Evolutionary conservation across 2,329 filamentous ascomycete genomes (phyloP), one percentile per base, ranked within the genome.

Genomic region (Aureobasidium subglaciale): DNA sequence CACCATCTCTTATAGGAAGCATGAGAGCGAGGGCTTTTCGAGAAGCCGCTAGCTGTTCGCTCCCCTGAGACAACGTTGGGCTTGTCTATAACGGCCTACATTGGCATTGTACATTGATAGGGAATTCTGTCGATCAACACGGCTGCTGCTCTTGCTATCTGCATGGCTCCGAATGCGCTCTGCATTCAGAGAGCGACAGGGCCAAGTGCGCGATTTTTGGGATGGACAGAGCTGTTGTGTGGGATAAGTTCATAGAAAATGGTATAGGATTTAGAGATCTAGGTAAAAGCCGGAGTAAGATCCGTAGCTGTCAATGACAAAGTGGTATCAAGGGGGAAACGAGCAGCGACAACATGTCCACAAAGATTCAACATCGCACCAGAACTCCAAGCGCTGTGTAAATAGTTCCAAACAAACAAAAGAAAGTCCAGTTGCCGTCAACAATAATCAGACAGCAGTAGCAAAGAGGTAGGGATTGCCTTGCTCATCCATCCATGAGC

Each of bases 401-500:
- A 7, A 24, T n/a, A n/a, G 15, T 15, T n/a, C n/a, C 40, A 29
- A 27, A 27, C 16, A 38, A 13, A 22, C 16, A 46, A 46, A 48
- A 13, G 20, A 25, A 25, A 35, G 8, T 25, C 2, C 6, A 34
- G 15, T 24, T 5, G 8, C 2, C 10, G 5, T 35, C 15, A 25
- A 48, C 24, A n/a, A 35, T 13, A n/a, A 48, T 48, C 43, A 48
- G 35, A 48, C 30, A 16, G 30, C 43, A 5, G 30, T 48, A 4
- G 43, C 20, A 22, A 35, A 29, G 18, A 50, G 46, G 16, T 24
- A 50, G 13, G 46, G 46, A 20, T 37, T 38, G 9, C 46, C 46
- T 38, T 29, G 86, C 60, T 90, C 85, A 0, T 84, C 83, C 56
- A 90, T 72, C 88, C 89, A 96, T 7, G 84, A 80, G 1, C 91